A percentile compares a stretch with the other conserved stretches of the same genome.
phyloP scores from a whole-genome alignment of 768 basidiomycete species.

The Amylocystis lapponica region DNA sequence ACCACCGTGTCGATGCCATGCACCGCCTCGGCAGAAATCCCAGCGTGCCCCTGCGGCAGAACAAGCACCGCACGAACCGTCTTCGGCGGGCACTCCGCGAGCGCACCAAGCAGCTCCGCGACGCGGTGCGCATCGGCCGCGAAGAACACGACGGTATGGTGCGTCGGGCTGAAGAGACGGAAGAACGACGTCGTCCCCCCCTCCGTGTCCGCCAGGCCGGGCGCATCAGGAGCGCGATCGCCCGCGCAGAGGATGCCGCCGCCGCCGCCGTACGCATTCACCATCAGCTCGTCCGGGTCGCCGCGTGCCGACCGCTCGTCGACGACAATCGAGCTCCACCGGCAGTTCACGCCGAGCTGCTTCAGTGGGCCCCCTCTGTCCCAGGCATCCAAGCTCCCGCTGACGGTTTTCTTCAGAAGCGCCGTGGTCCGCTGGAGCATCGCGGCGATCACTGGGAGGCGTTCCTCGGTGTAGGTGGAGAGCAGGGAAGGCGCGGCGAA shows the following conservation, averaged over 20 bases:
- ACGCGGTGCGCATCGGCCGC: background rate
- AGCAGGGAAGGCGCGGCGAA: slow-evolving; percentile 20
- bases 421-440: slow-evolving; percentile 21
- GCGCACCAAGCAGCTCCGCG: too few relatives aligned
- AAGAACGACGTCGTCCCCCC: background rate
- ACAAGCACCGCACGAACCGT: too few relatives aligned
- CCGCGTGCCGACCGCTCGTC: slow-evolving; percentile 24
- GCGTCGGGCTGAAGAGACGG: slow-evolving; percentile 6
- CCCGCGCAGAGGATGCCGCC: slow-evolving; percentile 28
- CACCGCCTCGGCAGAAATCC: too few relatives aligned
- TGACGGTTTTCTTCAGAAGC: slow-evolving; percentile 2
- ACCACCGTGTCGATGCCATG: background rate
- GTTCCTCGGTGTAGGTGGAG: slow-evolving; percentile 17
- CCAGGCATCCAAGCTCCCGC: background rate
- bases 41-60: too few relatives aligned
- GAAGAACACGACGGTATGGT: slow-evolving; percentile 9
- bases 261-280: slow-evolving; percentile 12
- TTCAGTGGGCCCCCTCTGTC: slow-evolving; percentile 11
- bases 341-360: slow-evolving; percentile 51
- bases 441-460: slow-evolving; percentile 22
- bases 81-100: too few relatives aligned
- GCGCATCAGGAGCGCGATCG: slow-evolving; percentile 43
- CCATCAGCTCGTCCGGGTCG: background rate
- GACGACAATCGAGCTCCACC: slow-evolving; percentile 42
- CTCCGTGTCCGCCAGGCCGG: slow-evolving; percentile 14